Base-by-base conservation (phyloP, 495 filamentous ascomycete genomes). In the Neurospora cerealis region DNA sequence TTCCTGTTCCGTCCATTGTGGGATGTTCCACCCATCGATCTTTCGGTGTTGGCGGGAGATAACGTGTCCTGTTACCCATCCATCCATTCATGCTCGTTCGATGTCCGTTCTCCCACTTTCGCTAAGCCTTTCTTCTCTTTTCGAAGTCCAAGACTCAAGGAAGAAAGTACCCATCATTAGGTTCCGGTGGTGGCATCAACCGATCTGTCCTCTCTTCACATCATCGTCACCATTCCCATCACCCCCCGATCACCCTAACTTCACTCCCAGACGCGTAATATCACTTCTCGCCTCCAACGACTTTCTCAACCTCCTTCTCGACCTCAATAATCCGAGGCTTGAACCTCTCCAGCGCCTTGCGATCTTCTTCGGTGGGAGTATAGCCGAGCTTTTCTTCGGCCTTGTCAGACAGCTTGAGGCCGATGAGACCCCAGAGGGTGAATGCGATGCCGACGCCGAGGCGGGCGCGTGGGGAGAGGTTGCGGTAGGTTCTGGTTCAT, bases 331-430 rank as follows among this genome's bases (percentile, higher is more conserved):
- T 81, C 71, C 78, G 78, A n/a, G 85, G 84, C 44, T 78, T 73
- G 13, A 79, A 46, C 74, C 77, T 79, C 24, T 80, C 79, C 71
- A 87, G 77, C 34, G 74, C 82, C 19, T 75, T 83, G 75, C 79
- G 80, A 75, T 86, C 85, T 34, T 81, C 78, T 71, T 85, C 83
- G 21, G 83, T 86, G 15, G 85, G 83, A 69, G 76, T 83, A 71
- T 80, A 79, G 69, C 84, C 84, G 37, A 83, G 80, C 69, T 77
- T 80, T 60, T 83, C 80, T 73, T 85, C 85, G 41, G 80, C 77
- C 72, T 78, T 80, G 76, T 85, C 83, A 38, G 78, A 76, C 11
- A 85, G 60, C 21, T 81, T 78, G 42, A 84, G 80, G 15, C 85
- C 85, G 44, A 82, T 74, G 48, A 76, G 66, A 21, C 85, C 84